Evolutionary conservation across 2,329 filamentous ascomycete genomes (phyloP).

Genomic region (Trichoderma koningii): DNA sequence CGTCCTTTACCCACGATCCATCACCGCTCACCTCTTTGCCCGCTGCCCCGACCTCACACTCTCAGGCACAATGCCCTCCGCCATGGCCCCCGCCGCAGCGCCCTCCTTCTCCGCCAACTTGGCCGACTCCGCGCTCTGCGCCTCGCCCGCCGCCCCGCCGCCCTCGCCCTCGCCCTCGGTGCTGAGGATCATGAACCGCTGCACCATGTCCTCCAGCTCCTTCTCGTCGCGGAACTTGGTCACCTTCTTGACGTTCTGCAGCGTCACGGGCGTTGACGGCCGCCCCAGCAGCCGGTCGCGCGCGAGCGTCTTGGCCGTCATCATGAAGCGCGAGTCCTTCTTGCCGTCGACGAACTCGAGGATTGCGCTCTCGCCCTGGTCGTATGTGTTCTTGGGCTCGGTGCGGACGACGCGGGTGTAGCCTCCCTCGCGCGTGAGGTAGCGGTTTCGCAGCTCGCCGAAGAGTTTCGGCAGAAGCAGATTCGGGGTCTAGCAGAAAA

Average conservation of each 20-base stretch:
- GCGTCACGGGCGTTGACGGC: constrained; percentile 69
- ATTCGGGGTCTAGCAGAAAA: constrained; percentile 60
- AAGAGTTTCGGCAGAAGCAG: constrained; percentile 83
- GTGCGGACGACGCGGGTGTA: constrained; percentile 95
- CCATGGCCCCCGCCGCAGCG: constrained; percentile 40
- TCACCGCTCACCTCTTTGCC: constrained; percentile 24
- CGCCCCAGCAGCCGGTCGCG: constrained; percentile 59
- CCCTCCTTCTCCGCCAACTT: constrained; percentile 36
- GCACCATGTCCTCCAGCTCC: constrained; percentile 67
- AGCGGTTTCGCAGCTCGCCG: constrained; percentile 76
- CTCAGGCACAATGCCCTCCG: constrained; percentile 37
- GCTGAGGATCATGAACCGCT: constrained; percentile 41
- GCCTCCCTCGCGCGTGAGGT: constrained; percentile 76
- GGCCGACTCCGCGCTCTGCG: constrained; percentile 31
- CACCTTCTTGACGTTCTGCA: constrained; percentile 79
- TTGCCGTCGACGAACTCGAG: constrained; percentile 94
- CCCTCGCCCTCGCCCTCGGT: constrained; percentile 29
- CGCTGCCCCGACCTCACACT: constrained; percentile 31
- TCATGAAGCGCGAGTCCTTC: constrained; percentile 88
- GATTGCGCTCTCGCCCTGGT: constrained; percentile 87
- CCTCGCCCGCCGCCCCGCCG: neutral
- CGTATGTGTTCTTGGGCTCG: constrained; percentile 78
- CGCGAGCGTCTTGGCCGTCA: constrained; percentile 85
- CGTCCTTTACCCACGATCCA: neutral
- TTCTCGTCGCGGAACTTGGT: constrained; percentile 73